Evolutionary conservation across 192 early-diverging fungal species (phyloP).

Genomic region (Diversispora epigaea): DNA sequence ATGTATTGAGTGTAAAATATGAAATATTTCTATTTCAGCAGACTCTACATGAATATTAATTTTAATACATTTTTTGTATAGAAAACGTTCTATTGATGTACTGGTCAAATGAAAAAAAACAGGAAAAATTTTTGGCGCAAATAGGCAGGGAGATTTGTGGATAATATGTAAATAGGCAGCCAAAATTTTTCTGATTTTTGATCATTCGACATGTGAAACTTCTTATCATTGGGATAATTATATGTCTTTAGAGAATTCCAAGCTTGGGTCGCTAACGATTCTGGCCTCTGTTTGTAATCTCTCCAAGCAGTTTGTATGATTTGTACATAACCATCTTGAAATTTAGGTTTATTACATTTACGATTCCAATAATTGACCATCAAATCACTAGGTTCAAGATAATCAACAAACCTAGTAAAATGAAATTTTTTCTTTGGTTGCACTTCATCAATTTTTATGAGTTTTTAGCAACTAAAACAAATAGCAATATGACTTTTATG

Average conservation of each 20-base stretch:
- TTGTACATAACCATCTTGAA: neutral
- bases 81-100: no score
- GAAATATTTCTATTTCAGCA: no score
- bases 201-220: no score
- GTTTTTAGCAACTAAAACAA: constrained; percentile 1
- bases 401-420: constrained; percentile 13
- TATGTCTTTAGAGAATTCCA: neutral
- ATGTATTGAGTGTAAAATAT: no score
- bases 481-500: constrained; percentile 8
- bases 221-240: neutral
- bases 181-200: no score
- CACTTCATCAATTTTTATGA: constrained; percentile 7
- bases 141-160: no score
- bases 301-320: neutral
- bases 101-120: no score
- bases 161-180: no score
- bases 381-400: constrained; percentile 3
- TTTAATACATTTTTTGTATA: no score
- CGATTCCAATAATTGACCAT: neutral
- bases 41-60: no score
- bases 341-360: constrained; percentile 5
- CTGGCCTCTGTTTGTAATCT: neutral
- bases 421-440: neutral
- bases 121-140: no score
- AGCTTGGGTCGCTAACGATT: constrained; percentile 12